Evolutionary conservation across 768 basidiomycete genomes (phyloP).

Genomic region (Rhizopogon vulgaris): DNA sequence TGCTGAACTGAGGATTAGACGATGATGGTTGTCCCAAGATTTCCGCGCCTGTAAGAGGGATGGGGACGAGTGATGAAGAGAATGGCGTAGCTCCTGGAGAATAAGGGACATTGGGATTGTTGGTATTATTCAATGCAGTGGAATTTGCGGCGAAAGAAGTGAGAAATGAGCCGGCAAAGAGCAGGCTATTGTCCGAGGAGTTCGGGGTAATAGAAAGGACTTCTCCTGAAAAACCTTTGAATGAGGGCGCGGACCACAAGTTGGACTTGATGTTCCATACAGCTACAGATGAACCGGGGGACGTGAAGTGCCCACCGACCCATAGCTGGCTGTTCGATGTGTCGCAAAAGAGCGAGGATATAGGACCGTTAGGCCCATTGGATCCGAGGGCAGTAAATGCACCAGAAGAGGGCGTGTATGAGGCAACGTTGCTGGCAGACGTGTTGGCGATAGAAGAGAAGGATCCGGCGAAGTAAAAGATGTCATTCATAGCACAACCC

Average conservation of each 20-base stretch:
- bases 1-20: conserved; percentile 48
- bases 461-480: conserved; percentile 76
- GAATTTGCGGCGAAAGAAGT: conserved; percentile 59
- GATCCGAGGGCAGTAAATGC: conserved; percentile 59
- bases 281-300: conserved; percentile 62
- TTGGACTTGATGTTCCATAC: conserved; percentile 58
- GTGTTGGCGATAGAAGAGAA: conserved; percentile 68
- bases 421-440: conserved; percentile 65
- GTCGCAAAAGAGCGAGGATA: conserved; percentile 80
- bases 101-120: conserved; percentile 82
- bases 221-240: conserved; percentile 70
- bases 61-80: conserved; percentile 83
- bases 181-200: conserved; percentile 63
- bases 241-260: conserved; percentile 75
- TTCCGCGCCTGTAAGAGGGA: conserved; percentile 58
- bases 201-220: conserved; percentile 77
- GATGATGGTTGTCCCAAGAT: conserved; percentile 61
- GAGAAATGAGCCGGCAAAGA: conserved; percentile 86
- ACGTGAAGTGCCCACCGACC: conserved; percentile 73
- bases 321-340: conserved; percentile 56
- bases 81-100: conserved; percentile 80
- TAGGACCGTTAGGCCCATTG: conserved; percentile 65
- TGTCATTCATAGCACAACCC: conserved; percentile 62
- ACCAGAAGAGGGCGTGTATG: conserved; percentile 57
- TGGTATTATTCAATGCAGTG: conserved; percentile 48